Base-by-base conservation (phyloP, 176 grass and related monocot genomes). In the Urochloa ruziziensis region DNA sequence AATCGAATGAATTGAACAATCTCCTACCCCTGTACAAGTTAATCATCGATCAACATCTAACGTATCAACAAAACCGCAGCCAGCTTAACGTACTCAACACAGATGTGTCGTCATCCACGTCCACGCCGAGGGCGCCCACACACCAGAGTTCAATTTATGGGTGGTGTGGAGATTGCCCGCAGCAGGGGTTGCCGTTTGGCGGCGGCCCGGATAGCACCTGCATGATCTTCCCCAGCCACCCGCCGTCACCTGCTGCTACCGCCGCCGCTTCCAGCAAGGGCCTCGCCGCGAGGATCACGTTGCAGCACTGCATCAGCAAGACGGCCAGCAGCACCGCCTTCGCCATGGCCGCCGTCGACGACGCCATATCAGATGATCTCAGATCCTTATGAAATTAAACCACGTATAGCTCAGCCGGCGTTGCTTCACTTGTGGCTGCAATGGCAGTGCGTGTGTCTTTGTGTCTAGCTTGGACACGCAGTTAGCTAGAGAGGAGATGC, bases 261-360 rank as follows among this genome's bases (percentile, higher is more conserved):
- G 40, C 24, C 28, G 77, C 7, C 7, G 19, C 63, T 56, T 49
- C 60, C 77, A 49, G 14, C 68, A 83, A 4, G 28, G 40, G 68
- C 56, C 80, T 83, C 56, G 80, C 69, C 29, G 69, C 40, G 56
- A 74, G 56, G 68, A 62, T 62, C 68, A 7, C 68, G 29, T 36
- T 19, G 42, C 56, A 63, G 69, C 69, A 83, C 16, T 83, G 80
- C 40, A 83, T 62, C 40, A 57, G 21, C 57, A 73, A 11, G 21
- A 67, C 23, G 8, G 62, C 78, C 15, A 80, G 32, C 33, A 67
- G 13, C 23, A 7, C 44, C 62, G 21, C 61, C 62, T n/a, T 65
- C 43, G 29, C 43, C 29, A 18, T 80, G 42, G 2, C 18, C 76
- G 58, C 19, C 75, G 72, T 18, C 30, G 54, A 32, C 27, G 39